Evolutionary conservation across 2,329 filamentous ascomycete species (phyloP), one percentile per base, ranked within the genome.

Genomic region (Calonectria leucothoes): DNA sequence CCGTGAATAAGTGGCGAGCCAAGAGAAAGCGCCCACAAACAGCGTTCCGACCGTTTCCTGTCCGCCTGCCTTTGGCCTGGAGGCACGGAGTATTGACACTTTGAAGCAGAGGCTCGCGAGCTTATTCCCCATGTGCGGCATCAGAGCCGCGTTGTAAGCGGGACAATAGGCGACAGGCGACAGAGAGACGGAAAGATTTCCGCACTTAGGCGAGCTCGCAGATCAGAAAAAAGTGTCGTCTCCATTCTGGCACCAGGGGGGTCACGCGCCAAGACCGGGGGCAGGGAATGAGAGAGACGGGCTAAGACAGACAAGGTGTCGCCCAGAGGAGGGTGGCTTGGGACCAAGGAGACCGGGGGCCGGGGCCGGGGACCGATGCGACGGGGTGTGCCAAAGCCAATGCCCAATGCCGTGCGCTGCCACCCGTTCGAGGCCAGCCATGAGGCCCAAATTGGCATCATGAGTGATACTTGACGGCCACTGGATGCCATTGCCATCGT

Each of bases 141-240:
- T 65, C 49, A 65, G 65, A 69, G 70, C 70, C 70, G 65, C 70
- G 57, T 48, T 48, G 57, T 70, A 48, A 61, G 70, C 37, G 67
- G 66, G 71, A 42, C 35, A 61, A 68, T 69, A 65, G 33, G 35
- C 55, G 55, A 61, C 55, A 61, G 23, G 33, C 55, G 55, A 37
- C 33, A 15, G n/a, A 23, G 57, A 31, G 23, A 45, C 79, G 79
- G 79, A 80, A 77, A 17, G 0, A 0, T 6, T 80, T 80, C 79
- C 79, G 79, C 75, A 73, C 45, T 80, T 80, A 80, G 79, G 79
- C 79, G 79, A 80, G 75, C n/a, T 12, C 59, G 65, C 71, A 65
- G 70, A 78, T 66, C 72, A 59, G 52, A 69, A 61, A 72, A 63
- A 65, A 59, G 33, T 39, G 65, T 61, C 68, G 76, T 72, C 64